These are phyloP conservation scores for Sporothrix euskadiensis DNA, from an alignment of 2,329 filamentous ascomycete genomes.

Conservation along the genomic window DNA sequence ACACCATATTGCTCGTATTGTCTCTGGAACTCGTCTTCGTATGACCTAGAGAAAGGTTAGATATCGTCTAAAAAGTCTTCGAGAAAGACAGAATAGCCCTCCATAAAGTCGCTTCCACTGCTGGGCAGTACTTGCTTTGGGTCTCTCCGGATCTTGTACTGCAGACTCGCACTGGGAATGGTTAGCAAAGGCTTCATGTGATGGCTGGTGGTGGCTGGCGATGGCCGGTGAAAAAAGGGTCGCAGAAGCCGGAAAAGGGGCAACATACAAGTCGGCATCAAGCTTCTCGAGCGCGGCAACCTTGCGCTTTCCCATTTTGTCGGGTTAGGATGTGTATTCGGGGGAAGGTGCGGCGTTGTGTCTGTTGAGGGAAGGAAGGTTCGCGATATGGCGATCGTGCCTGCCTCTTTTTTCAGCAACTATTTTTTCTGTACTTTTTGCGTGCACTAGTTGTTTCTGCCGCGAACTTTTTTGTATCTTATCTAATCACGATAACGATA, in stretches of 20 bases:
- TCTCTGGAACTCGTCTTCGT: conserved; percentile 70
- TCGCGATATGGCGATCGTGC: background rate
- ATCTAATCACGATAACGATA: conserved; percentile 28
- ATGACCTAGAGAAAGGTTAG: conserved; percentile 59
- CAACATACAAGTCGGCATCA: conserved; percentile 71
- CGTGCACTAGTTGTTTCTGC: conserved; percentile 9
- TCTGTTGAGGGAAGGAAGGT: background rate
- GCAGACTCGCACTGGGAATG: conserved; percentile 69
- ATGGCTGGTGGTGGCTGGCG: background rate
- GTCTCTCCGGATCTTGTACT: conserved; percentile 77
- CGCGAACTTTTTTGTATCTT: conserved; percentile 22
- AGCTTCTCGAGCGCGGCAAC: conserved; percentile 92
- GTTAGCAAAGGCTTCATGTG: conserved; percentile 35
- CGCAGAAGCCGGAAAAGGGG: background rate
- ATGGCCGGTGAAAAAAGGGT: conserved; percentile 10
- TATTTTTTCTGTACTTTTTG: conserved; percentile 19
- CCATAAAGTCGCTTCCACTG: no score
- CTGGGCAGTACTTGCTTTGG: conserved; percentile 59
- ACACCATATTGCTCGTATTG: conserved; percentile 86
- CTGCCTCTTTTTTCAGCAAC: conserved; percentile 5
- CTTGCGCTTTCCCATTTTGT: conserved; percentile 78
- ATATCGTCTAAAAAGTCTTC: background rate
- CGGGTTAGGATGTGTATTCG: background rate
- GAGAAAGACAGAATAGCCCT: background rate
- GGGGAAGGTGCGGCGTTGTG: conserved; percentile 14